Base-by-base conservation (phyloP, 2,329 filamentous ascomycete species). In the Fusarium penzigii region DNA sequence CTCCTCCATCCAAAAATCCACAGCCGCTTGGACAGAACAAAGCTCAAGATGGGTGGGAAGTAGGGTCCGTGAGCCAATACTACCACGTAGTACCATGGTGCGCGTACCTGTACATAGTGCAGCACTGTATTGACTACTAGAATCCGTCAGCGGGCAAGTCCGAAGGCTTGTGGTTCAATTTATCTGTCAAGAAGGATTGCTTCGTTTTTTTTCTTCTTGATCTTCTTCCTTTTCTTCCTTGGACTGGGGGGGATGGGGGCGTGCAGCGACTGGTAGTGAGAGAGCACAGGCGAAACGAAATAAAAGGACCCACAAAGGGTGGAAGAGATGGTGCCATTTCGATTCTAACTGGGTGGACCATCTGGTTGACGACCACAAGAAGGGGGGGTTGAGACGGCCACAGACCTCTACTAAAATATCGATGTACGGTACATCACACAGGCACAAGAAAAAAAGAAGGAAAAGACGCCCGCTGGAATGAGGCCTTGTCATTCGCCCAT, bases 401-500 rank as follows among this genome's bases (percentile, higher is more conserved):
- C 32, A 36, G 32, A 48, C 52, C 52, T 49, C 51, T 51, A 49
- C 58, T 56, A 61, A 55, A 36, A 25, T 52, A 51, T 45, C 54
- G 49, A 32, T 47, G 41, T 55, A 49, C 57, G 51, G 50, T 47
- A 52, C 52, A 25, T 25, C 20, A 25, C 20, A 25, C 20, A 25
- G 20, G 20, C 20, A 25, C 20, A 4, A 25, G 20, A 7, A 7
- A 25, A 25, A 25, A 25, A 25, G 7, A 25, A 39, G 53, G 48
- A 39, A 49, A 61, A 42, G 36, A 48, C 52, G 51, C 47, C 61
- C 55, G 55, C 57, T 52, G 46, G 34, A 43, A 51, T 46, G 39
- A 39, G 17, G 47, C 47, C 29, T 47, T 48, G 17, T 29, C 17
- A 25, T 17, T 17, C 17, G 16, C 43, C 32, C 29, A 36, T 29